Conservation (phyloP, 306 rosid genomes). For the Quercus dentata region DNA sequence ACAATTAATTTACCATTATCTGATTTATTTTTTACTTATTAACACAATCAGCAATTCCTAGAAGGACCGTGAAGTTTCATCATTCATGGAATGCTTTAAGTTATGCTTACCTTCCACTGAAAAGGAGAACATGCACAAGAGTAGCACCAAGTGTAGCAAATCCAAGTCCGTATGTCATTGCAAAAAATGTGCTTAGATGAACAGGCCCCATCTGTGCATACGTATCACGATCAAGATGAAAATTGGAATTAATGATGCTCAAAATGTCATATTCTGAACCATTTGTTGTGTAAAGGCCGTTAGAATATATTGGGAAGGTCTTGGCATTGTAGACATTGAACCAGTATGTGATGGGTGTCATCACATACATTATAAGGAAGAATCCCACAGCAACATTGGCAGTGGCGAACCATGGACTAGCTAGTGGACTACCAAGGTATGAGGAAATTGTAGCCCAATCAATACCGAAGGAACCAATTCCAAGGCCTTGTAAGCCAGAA, state of each 20-base stretch:
- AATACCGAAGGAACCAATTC: slow-evolving; percentile 58
- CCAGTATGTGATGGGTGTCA: slow-evolving; percentile 68
- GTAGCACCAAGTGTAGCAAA: slow-evolving; percentile 79
- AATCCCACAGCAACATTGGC: slow-evolving; percentile 63
- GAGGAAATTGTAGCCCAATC: slow-evolving; percentile 78
- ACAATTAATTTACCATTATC: not conserved
- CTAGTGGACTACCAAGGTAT: slow-evolving; percentile 72
- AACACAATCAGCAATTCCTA: not conserved
- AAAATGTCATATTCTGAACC: slow-evolving; percentile 52
- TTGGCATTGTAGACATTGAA: slow-evolving; percentile 47
- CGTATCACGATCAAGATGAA: slow-evolving; percentile 58
- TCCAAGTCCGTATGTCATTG: slow-evolving; percentile 75
- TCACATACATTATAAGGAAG: slow-evolving; percentile 53
- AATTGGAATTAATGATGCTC: slow-evolving; percentile 50
- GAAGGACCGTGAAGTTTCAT: not conserved
- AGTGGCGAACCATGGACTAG: slow-evolving; percentile 83
- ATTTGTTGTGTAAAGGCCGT: slow-evolving; percentile 48
- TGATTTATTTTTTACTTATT: not conserved
- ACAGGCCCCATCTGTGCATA: slow-evolving; percentile 49
- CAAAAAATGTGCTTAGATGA: slow-evolving; percentile 76
- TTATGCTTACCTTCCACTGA: slow-evolving; percentile 57
- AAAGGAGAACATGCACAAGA: slow-evolving; percentile 65
- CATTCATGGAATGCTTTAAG: not conserved
- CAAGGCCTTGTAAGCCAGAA: slow-evolving; percentile 74
- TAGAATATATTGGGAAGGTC: slow-evolving; percentile 64